phyloP scores from a whole-genome alignment of 2,329 filamentous ascomycete species.

The Sporothrix phasma region DNA sequence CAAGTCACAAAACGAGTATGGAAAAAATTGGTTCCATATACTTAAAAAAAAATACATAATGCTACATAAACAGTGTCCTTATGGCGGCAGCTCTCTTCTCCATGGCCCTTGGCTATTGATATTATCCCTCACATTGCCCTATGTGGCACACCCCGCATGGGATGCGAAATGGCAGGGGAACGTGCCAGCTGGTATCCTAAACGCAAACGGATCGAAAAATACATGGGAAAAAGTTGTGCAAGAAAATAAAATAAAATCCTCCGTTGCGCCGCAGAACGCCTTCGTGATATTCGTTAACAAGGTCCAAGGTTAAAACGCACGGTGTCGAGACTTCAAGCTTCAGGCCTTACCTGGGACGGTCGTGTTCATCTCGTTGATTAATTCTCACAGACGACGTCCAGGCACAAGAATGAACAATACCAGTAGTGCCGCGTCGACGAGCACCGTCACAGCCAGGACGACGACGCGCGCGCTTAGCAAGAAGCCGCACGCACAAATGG shows the following conservation, averaged over 20 bases:
- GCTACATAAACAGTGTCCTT: neutral
- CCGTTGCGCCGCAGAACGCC: neutral
- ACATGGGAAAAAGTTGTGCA: neutral
- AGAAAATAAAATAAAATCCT: slow-evolving; percentile 3
- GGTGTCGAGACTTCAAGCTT: neutral
- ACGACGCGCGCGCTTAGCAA: slow-evolving; percentile 76
- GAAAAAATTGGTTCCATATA: neutral
- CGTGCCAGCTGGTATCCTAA: slow-evolving; percentile 17
- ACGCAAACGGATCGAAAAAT: slow-evolving; percentile 10
- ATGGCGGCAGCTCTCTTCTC: neutral
- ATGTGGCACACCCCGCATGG: neutral
- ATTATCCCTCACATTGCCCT: neutral
- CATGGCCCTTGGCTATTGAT: neutral
- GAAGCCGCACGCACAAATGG: slow-evolving; percentile 79
- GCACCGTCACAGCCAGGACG: slow-evolving; percentile 62
- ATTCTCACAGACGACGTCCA: slow-evolving; percentile 64
- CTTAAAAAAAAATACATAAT: neutral
- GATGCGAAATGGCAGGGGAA: neutral
- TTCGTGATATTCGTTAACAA: slow-evolving; percentile 5
- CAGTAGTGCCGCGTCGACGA: slow-evolving; percentile 73
- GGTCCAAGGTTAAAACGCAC: neutral
- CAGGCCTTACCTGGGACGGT: neutral
- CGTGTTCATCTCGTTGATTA: neutral
- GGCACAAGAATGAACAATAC: slow-evolving; percentile 92
- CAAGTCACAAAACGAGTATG: neutral